Percentiles rank a stretch among this genome's conserved stretches.
Conservation (phyloP, 345 rosid genomes). For the Arabidopsis arenosa region DNA sequence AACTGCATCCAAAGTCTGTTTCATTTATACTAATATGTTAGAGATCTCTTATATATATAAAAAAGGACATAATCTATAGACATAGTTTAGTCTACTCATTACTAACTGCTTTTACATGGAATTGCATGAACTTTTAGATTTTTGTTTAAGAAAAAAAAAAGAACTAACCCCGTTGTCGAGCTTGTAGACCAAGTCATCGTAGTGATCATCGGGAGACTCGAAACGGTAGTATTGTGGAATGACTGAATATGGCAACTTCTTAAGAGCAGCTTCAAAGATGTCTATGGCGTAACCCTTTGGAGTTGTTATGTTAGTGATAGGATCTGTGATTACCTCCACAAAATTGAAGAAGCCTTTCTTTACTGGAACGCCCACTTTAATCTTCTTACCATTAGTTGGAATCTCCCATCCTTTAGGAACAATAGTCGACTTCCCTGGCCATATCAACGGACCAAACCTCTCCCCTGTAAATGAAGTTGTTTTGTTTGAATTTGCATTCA, state of each 20-base stretch:
- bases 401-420: constrained; percentile 50
- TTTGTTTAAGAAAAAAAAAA: not conserved
- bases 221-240: constrained; percentile 32
- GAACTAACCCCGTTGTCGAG: constrained; percentile 50
- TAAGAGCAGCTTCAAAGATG: constrained; percentile 43
- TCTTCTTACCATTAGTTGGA: constrained; percentile 43
- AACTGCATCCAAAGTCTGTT: constrained; percentile 57
- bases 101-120: not conserved
- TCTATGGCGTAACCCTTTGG: constrained; percentile 44
- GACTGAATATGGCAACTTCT: constrained; percentile 42
- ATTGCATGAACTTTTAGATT: not conserved
- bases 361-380: constrained; percentile 55
- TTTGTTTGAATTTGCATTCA: constrained; percentile 10
- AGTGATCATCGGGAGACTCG: constrained; percentile 23
- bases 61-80: not conserved
- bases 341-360: constrained; percentile 44
- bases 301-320: not conserved
- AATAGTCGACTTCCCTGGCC: constrained; percentile 55
- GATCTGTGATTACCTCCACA: constrained; percentile 15
- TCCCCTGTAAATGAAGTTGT: not conserved
- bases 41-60: not conserved
- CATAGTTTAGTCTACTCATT: not conserved
- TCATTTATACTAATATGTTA: constrained; percentile 1
- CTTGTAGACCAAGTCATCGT: constrained; percentile 47
- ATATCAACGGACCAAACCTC: constrained; percentile 35